Evolutionary conservation across 1,284 basidiomycete species (phyloP).

Genomic region (Austroboletus novae-zelandiae): DNA sequence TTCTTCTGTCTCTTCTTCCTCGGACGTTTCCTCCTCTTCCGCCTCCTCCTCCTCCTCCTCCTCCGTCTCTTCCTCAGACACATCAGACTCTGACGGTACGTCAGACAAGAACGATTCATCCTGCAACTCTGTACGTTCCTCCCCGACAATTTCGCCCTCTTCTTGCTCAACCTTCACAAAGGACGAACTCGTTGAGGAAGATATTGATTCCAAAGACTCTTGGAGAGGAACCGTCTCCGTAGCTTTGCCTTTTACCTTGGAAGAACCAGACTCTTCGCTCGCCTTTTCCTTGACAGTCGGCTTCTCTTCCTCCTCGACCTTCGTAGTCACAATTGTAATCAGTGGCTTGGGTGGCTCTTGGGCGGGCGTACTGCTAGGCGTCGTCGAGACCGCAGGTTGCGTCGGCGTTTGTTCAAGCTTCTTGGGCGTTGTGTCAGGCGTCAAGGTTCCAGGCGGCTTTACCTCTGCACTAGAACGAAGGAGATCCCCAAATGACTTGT

Average conservation of each 20-base stretch:
- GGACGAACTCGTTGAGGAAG: conserved; percentile 31
- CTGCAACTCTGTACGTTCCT: conserved; percentile 9
- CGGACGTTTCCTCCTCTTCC: conserved; percentile 17
- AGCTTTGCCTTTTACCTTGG: conserved; percentile 7
- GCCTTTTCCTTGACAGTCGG: conserved; percentile 1
- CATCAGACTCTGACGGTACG: conserved; percentile 18
- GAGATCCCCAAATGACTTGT: conserved; percentile 42
- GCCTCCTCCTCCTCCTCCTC: conserved; percentile 28
- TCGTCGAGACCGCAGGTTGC: conserved; percentile 12
- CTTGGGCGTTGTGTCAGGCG: conserved; percentile 13
- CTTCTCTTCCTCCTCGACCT: conserved; percentile 1
- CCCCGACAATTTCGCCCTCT: conserved; percentile 24
- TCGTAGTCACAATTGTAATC: not conserved
- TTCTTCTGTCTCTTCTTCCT: conserved; percentile 21
- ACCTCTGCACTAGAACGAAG: conserved; percentile 31
- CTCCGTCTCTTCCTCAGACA: conserved; percentile 17
- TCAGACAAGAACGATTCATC: conserved; percentile 24
- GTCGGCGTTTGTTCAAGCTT: conserved; percentile 1
- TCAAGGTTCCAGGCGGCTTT: conserved; percentile 1
- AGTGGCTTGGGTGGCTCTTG: conserved; percentile 10
- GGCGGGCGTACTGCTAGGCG: conserved; percentile 11
- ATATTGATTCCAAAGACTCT: conserved; percentile 27
- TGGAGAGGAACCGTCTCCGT: conserved; percentile 3
- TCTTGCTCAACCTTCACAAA: conserved; percentile 34
- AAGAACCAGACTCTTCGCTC: not conserved